Evolutionary conservation across 352 stramenopile species (phyloP).

Genomic region (Globisporangium irregulare): DNA sequence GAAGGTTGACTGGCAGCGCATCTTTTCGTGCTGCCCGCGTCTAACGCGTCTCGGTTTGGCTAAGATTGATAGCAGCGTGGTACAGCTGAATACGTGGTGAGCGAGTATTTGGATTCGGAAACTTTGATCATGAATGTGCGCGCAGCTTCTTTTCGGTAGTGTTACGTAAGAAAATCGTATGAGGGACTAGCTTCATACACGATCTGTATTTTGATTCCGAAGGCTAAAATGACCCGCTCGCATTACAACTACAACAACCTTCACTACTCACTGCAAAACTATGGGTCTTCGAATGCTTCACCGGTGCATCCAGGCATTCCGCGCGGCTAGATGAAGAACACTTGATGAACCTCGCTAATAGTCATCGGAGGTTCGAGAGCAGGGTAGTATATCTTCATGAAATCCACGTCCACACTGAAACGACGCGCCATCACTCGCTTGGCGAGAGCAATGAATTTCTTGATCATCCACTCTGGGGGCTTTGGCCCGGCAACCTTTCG

Average conservation of each 20-base stretch:
- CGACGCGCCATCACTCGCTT: not conserved
- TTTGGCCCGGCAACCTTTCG: not conserved
- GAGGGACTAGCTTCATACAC: too few species aligned
- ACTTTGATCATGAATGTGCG: too few species aligned
- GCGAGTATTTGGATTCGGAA: too few species aligned
- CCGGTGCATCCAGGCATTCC: not conserved
- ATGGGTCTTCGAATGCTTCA: not conserved
- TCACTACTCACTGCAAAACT: too few species aligned
- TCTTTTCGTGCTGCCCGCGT: slow-evolving; percentile 11
- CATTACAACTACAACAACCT: too few species aligned
- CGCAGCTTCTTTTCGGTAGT: too few species aligned
- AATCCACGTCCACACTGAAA: not conserved
- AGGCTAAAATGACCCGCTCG: too few species aligned
- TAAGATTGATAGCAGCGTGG: too few species aligned
- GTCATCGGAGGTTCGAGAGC: not conserved
- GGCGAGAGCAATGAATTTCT: not conserved
- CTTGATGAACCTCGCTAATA: not conserved
- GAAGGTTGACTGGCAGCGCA: slow-evolving; percentile 14
- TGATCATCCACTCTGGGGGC: not conserved
- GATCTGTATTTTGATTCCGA: too few species aligned
- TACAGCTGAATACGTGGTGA: too few species aligned
- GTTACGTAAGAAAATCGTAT: too few species aligned
- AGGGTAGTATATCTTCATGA: not conserved
- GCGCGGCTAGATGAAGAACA: not conserved
- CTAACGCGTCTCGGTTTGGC: slow-evolving; percentile 19